Base-by-base conservation (phyloP, 352 stramenopile genomes). In the Globisporangium lucens region DNA sequence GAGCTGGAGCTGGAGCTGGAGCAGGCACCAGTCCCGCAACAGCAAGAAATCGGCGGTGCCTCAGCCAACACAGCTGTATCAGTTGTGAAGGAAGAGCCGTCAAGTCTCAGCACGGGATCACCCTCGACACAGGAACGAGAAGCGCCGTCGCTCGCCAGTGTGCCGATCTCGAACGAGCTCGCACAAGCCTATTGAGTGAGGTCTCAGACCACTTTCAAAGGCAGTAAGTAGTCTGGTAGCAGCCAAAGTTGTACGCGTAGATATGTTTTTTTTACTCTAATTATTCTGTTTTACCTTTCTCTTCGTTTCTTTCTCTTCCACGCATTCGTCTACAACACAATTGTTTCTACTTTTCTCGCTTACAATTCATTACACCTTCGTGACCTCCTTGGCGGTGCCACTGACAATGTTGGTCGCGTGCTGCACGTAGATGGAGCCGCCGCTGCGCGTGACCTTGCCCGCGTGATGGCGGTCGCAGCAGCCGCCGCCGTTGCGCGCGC, bases 401-500 rank as follows among this genome's bases (percentile, higher is more conserved):
- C 43, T 43, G 12, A 56, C 8, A 20, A 29, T 29, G 13, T 15
- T 65, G 51, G 35, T 24, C 43, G 46, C 55, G 57, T 73, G 63
- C 56, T 79, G 67, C 15, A 89, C 66, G 76, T 86, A 93, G 61
- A 90, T 89, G 30, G 80, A 90, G 52, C 89, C 79, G 53, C 82
- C 74, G 61, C 77, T 81, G 22, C 74, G 78, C 55, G 83, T 78
- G 47, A 90, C 61, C 20, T 84, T 82, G 65, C 79, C 78, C 66
- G 75, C 72, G 30, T 69, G 80, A 51, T 91, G 81, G 56, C 86
- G 78, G 56, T 91, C 86, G 66, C 83, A 91, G 70, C 79, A 93
- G 22, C 85, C 84, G 59, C 84, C 88, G 53, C 88, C 88, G 63
- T 95, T 95, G 56, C 76, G 83, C 35, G 88, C 85, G 30, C 66